Evolutionary conservation across 805 yeast species (phyloP), one percentile per base, ranked within the genome.

Genomic region (Saturnispora serradocipensis): DNA sequence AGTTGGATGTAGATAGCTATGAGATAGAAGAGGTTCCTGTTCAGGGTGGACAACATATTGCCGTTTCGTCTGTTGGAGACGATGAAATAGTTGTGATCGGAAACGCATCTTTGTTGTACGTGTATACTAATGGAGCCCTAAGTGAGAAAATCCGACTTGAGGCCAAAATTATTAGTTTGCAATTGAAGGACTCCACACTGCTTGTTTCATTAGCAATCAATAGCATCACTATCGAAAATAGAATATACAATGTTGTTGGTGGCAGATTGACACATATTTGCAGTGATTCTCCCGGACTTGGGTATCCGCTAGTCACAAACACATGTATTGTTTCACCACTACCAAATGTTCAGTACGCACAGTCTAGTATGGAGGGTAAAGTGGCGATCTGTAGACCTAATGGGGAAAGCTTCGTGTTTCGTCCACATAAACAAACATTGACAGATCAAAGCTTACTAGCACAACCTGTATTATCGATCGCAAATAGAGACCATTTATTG

Each of bases 361-460:
- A 82, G 32, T 72, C 88, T 27, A 82, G 91, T 1, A 72, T 88
- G n/a, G 95, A 87, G 59, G 96, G 96, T 0, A 70, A 95, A 28
- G 88, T 85, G 1, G 81, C 89, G 0, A 77, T 88, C 27, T 91
- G 87, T 55, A 82, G 73, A 58, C 77, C 46, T 10, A 35, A 43
- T 22, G 47, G 46, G 10, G 43, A 47, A 20, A 76, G 80, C 51
- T 89, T 82, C 64, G 91, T 96, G 0, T 88, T 88, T 72, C 81
- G 88, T 60, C 84, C 95, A 54, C 97, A 88, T 64, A 67, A 95
- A 32, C 64, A 56, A 25, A 52, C 54, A n/a, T 46, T 58, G 5
- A 50, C 51, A 11, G 63, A 60, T 38, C 54, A 55, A 22, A 52
- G 58, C 15, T 63, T 20, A 59, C 61, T 18, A 59, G 62, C 13